These are phyloP conservation scores for Rauvolfia tetraphylla DNA, from an alignment of 257 asterid genomes.

Conservation along the genomic window DNA sequence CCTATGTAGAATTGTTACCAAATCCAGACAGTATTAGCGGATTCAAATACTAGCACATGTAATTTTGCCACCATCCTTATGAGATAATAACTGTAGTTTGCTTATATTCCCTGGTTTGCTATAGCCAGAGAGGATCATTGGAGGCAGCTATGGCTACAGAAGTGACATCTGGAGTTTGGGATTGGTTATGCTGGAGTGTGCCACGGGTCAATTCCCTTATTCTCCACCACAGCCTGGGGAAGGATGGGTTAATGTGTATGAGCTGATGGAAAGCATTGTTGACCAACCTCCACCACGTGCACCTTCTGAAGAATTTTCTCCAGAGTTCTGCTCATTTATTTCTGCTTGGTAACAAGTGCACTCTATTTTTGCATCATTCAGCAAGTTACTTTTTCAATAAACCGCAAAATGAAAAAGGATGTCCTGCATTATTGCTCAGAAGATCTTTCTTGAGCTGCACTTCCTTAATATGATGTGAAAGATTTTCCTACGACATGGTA, in stretches of 20 bases:
- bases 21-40: background rate
- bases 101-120: conserved; percentile 12
- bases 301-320: conserved; percentile 73
- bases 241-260: conserved; percentile 86
- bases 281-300: conserved; percentile 81
- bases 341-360: conserved; percentile 62
- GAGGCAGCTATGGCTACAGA: conserved; percentile 68
- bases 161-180: conserved; percentile 99
- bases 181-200: conserved; percentile 86
- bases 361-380: background rate
- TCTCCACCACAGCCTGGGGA: conserved; percentile 72
- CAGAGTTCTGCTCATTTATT: conserved; percentile 87
- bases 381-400: conserved; percentile 2
- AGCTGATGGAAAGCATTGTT: conserved; percentile 87
- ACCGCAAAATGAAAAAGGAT: too few species aligned
- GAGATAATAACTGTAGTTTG: conserved; percentile 4
- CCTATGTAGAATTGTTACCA: conserved; percentile 14
- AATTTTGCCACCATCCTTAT: background rate
- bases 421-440: background rate
- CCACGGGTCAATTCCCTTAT: conserved; percentile 82
- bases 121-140: conserved; percentile 93
- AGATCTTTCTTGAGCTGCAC: background rate
- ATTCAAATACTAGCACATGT: background rate
- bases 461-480: background rate
- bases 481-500: background rate